phyloP scores from a whole-genome alignment of 2,329 filamentous ascomycete species.

The Sarocladiaceae sp. region DNA sequence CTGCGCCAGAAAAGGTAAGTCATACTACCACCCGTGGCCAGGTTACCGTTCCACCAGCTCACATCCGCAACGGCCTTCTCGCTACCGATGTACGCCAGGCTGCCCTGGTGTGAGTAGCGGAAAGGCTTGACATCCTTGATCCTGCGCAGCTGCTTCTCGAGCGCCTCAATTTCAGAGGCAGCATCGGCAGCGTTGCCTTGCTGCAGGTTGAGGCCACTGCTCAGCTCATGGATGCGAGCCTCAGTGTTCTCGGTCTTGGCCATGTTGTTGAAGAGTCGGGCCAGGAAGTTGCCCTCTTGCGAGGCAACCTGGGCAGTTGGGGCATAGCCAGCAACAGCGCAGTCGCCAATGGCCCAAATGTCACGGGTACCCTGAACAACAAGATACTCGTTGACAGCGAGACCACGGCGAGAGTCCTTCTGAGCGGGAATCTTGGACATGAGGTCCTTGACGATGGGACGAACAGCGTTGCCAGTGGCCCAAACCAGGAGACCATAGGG shows the following conservation, averaged over 20 bases:
- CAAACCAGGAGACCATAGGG: conserved; percentile 96
- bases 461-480: conserved; percentile 94
- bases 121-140: conserved; percentile 96
- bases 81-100: conserved; percentile 93
- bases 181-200: conserved; percentile 58
- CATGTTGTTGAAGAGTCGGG: conserved; percentile 97
- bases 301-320: conserved; percentile 94
- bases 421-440: conserved; percentile 90
- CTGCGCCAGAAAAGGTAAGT: conserved; percentile 99
- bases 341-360: conserved; percentile 97
- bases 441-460: conserved; percentile 82
- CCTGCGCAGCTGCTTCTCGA: conserved; percentile 80
- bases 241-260: conserved; percentile 87
- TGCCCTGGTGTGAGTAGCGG: conserved; percentile 97
- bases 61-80: conserved; percentile 98
- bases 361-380: conserved; percentile 96
- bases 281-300: conserved; percentile 93
- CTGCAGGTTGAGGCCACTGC: conserved; percentile 52
- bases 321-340: conserved; percentile 93
- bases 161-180: conserved; percentile 69
- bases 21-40: conserved; percentile 85
- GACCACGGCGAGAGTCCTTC: conserved; percentile 87
- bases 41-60: conserved; percentile 93
- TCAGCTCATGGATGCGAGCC: conserved; percentile 64
- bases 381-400: conserved; percentile 97